phyloP scores from a whole-genome alignment of 305 asterid species.

The Rubia occidens region DNA sequence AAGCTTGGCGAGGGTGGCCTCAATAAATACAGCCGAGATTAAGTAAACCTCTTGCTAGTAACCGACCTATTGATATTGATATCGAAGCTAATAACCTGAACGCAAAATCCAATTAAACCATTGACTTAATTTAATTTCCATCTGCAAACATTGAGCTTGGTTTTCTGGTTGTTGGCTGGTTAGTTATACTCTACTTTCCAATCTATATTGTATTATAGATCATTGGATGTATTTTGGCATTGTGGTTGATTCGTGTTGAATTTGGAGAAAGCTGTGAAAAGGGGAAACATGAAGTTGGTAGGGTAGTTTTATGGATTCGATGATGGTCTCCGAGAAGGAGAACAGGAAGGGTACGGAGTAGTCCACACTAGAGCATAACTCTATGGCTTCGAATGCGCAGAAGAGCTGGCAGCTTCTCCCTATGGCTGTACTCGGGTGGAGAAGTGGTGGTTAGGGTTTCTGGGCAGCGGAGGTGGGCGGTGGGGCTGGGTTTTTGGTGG shows the following conservation, averaged over 20 bases:
- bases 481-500: too few species aligned
- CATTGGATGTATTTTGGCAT: too few species aligned
- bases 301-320: slow-evolving; percentile 33
- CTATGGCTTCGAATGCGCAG: slow-evolving; percentile 28
- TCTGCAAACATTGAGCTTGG: background rate
- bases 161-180: background rate
- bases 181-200: too few species aligned
- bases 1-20: too few species aligned
- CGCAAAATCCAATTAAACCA: slow-evolving; percentile 17
- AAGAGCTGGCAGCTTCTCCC: slow-evolving; percentile 40
- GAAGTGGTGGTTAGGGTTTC: too few species aligned
- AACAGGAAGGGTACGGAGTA: slow-evolving; percentile 22
- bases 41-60: background rate
- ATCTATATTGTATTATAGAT: too few species aligned
- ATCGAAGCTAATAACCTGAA: slow-evolving; percentile 17
- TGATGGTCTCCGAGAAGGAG: slow-evolving; percentile 50
- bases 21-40: too few species aligned
- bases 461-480: too few species aligned
- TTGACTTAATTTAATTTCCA: background rate
- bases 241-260: too few species aligned
- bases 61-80: slow-evolving; percentile 25
- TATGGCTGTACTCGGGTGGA: slow-evolving; percentile 26
- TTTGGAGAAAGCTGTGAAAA: too few species aligned
- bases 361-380: slow-evolving; percentile 56
- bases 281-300: too few species aligned